phyloP scores from a whole-genome alignment of 1,284 basidiomycete genomes.

The Cryptococcus sp. region DNA sequence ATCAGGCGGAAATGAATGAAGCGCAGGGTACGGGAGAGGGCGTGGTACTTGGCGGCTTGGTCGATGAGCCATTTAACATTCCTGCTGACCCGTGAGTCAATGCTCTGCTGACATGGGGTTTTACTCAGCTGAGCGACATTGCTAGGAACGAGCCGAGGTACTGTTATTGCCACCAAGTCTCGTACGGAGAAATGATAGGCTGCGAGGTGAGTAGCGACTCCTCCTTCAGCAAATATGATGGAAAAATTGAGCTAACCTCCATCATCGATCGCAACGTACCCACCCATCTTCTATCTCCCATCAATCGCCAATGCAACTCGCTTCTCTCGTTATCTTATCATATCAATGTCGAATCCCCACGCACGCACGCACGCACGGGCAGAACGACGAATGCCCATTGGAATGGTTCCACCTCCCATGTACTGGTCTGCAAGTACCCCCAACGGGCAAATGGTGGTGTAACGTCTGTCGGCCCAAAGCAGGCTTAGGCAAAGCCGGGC shows the following conservation, averaged over 20 bases:
- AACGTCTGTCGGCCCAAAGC: slow-evolving; percentile 35
- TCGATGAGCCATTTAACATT: slow-evolving; percentile 14
- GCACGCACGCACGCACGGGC: slow-evolving; percentile 30
- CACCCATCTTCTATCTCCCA: not conserved
- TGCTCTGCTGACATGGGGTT: not conserved
- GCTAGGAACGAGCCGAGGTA: slow-evolving; percentile 56
- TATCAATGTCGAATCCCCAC: not conserved
- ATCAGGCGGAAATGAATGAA: not conserved
- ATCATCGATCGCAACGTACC: too few relatives aligned
- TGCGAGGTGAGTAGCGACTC: slow-evolving; percentile 44
- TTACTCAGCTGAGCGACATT: not conserved
- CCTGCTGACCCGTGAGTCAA: slow-evolving; percentile 40
- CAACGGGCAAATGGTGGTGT: slow-evolving; percentile 49
- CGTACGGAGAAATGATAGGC: slow-evolving; percentile 54
- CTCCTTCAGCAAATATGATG: not conserved
- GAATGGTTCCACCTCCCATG: slow-evolving; percentile 56
- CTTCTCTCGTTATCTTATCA: slow-evolving; percentile 2
- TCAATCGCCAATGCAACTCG: not conserved
- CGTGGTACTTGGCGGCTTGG: not conserved
- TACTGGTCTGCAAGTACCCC: slow-evolving; percentile 37
- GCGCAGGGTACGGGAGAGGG: not conserved
- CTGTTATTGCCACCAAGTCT: slow-evolving; percentile 58
- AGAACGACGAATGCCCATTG: slow-evolving; percentile 57
- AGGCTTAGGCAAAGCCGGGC: slow-evolving; percentile 8
- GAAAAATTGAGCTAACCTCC: too few relatives aligned